These are phyloP conservation scores for Globisporangium ultimum DNA, from an alignment of 352 stramenopile genomes.

Conservation along the genomic window DNA sequence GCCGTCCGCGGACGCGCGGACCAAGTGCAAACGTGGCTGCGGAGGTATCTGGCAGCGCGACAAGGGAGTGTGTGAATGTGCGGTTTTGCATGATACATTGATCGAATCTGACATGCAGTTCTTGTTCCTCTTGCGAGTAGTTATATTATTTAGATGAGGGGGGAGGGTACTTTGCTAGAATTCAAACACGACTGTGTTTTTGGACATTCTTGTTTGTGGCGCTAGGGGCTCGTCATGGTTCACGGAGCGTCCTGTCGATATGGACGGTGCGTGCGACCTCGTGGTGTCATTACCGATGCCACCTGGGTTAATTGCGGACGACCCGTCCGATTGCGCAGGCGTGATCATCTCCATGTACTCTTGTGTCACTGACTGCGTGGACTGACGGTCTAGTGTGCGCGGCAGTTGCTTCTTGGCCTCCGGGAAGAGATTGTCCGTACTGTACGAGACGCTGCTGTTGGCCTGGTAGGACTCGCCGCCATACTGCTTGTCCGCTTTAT, in stretches of 20 bases:
- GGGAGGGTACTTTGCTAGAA: slow-evolving; percentile 6
- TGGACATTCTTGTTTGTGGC: neutral
- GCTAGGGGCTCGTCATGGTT: neutral
- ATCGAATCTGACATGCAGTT: no score
- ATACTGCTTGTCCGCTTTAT: neutral
- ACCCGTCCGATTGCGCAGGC: neutral
- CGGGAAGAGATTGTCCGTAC: neutral
- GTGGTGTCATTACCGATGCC: neutral
- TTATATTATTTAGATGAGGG: no score
- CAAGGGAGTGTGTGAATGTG: neutral
- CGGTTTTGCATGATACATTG: no score
- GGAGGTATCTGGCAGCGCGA: slow-evolving; percentile 8
- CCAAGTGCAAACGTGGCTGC: slow-evolving; percentile 29
- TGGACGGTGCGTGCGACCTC: neutral
- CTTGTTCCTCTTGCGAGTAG: no score
- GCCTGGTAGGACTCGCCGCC: neutral
- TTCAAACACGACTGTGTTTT: slow-evolving; percentile 9
- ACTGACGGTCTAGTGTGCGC: slow-evolving; percentile 8
- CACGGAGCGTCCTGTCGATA: neutral
- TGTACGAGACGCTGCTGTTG: neutral
- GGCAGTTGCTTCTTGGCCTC: slow-evolving; percentile 1
- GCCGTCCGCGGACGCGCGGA: slow-evolving; percentile 24
- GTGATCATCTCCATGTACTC: slow-evolving; percentile 14
- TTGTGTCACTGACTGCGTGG: slow-evolving; percentile 12
- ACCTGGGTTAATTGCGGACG: neutral